Evolutionary conservation across 306 rosid species (phyloP).

Genomic region (Pueraria montana): DNA sequence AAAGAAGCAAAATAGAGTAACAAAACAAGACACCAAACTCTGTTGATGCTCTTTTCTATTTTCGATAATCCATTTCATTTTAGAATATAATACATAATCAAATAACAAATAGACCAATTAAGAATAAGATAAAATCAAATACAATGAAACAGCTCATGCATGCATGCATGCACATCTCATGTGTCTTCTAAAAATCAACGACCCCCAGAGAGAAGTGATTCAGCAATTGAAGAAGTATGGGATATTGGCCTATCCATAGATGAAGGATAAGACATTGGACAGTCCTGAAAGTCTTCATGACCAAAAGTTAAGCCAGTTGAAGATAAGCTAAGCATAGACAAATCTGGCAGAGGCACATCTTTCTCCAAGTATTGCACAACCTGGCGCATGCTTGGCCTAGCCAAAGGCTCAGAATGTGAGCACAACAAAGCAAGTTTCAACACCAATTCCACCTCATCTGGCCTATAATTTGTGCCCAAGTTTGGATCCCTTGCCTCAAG

Average conservation of each 20-base stretch:
- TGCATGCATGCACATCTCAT: background rate
- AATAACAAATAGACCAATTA: slow-evolving; percentile 10
- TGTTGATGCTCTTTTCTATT: background rate
- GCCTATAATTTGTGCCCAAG: slow-evolving; percentile 49
- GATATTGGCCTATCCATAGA: slow-evolving; percentile 49
- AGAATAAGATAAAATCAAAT: background rate
- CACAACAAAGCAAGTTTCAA: slow-evolving; percentile 71
- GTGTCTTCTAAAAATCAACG: slow-evolving; percentile 43
- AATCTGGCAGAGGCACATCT: slow-evolving; percentile 49
- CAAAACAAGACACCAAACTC: background rate
- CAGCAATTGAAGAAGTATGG: slow-evolving; percentile 50
- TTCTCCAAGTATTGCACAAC: slow-evolving; percentile 63
- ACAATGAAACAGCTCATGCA: background rate
- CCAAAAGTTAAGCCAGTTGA: slow-evolving; percentile 53
- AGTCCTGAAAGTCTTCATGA: slow-evolving; percentile 49
- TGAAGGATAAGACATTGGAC: slow-evolving; percentile 53
- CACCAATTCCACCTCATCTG: slow-evolving; percentile 60
- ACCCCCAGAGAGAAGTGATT: slow-evolving; percentile 65
- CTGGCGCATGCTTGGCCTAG: slow-evolving; percentile 74
- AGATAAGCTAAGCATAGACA: slow-evolving; percentile 44
- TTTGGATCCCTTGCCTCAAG: slow-evolving; percentile 65
- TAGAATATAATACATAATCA: slow-evolving; percentile 1
- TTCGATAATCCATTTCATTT: background rate
- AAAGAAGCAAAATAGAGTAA: background rate
- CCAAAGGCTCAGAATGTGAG: slow-evolving; percentile 56